A percentile compares a stretch with the other conserved stretches of the same genome.
Evolutionary conservation across 2,329 filamentous ascomycete genomes (phyloP).

Genomic region (Ophiostoma ips): DNA sequence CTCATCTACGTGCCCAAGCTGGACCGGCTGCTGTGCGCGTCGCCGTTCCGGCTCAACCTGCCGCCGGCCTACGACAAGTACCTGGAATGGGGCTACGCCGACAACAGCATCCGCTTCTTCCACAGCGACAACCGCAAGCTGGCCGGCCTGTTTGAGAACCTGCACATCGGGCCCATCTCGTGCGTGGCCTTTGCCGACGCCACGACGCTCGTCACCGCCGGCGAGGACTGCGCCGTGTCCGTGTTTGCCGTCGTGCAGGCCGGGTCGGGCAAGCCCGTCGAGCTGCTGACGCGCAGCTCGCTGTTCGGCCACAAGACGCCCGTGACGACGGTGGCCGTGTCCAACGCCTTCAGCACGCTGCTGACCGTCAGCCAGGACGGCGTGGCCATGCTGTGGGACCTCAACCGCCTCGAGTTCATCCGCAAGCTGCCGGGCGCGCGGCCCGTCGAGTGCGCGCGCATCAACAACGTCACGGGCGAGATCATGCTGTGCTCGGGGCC

Average conservation of each 20-base stretch:
- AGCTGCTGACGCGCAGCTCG: constrained; percentile 63
- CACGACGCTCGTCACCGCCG: constrained; percentile 79
- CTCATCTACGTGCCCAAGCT: constrained; percentile 66
- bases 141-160: constrained; percentile 81
- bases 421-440: constrained; percentile 49
- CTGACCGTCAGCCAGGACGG: constrained; percentile 74
- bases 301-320: constrained; percentile 84
- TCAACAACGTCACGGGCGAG: constrained; percentile 85
- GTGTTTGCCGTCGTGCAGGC: constrained; percentile 63
- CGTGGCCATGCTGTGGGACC: constrained; percentile 74
- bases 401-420: constrained; percentile 81
- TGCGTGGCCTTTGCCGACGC: constrained; percentile 76
- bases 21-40: constrained; percentile 71
- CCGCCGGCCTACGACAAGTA: constrained; percentile 80
- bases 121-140: constrained; percentile 68
- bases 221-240: constrained; percentile 81
- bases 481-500: constrained; percentile 72
- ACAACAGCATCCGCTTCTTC: constrained; percentile 80
- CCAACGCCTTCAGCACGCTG: constrained; percentile 76
- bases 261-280: constrained; percentile 51
- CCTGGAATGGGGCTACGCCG: constrained; percentile 90
- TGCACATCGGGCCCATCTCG: constrained; percentile 83
- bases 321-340: constrained; percentile 70
- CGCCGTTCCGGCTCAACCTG: constrained; percentile 74
- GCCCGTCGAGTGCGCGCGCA: constrained; percentile 57